Conservation (phyloP, 2,329 filamentous ascomycete genomes). For the Gliomastix tumulicola region DNA sequence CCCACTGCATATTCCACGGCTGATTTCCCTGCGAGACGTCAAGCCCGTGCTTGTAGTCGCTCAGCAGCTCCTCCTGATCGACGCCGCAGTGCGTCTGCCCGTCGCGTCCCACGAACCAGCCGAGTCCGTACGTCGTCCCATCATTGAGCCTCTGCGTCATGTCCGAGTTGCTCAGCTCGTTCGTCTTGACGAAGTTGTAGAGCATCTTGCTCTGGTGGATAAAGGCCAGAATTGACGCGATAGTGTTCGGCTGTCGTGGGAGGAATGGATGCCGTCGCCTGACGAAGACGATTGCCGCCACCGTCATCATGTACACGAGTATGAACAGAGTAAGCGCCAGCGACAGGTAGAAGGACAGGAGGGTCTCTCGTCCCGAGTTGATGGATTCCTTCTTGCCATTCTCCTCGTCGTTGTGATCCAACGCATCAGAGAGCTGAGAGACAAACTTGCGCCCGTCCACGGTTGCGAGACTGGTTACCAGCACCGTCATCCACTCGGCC, state of each 20-base stretch:
- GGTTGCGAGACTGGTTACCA: constrained; percentile 57
- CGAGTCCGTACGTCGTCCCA: constrained; percentile 63
- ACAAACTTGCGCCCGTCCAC: constrained; percentile 58
- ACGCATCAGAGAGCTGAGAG: constrained; percentile 10
- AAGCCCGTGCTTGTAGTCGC: constrained; percentile 58
- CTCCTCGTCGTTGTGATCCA: constrained; percentile 4
- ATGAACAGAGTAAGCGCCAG: constrained; percentile 56
- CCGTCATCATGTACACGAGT: constrained; percentile 55
- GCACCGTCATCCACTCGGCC: constrained; percentile 65
- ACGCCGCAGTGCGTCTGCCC: constrained; percentile 69
- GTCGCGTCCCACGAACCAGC: constrained; percentile 71
- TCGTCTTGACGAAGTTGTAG: constrained; percentile 65
- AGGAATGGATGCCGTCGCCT: constrained; percentile 63
- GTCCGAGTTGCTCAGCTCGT: constrained; percentile 50
- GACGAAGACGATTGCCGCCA: constrained; percentile 53
- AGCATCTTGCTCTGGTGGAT: constrained; percentile 79
- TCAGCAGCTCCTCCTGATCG: constrained; percentile 66
- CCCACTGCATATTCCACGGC: constrained; percentile 42
- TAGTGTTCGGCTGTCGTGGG: constrained; percentile 72
- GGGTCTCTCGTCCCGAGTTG: constrained; percentile 52
- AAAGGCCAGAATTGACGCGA: constrained; percentile 68
- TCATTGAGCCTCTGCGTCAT: constrained; percentile 56
- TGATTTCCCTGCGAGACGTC: constrained; percentile 40
- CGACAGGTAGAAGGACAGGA: constrained; percentile 58
- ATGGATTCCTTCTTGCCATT: constrained; percentile 17